phyloP scores from a whole-genome alignment of 805 yeast genomes.

The Phaffomyces antillensis region DNA sequence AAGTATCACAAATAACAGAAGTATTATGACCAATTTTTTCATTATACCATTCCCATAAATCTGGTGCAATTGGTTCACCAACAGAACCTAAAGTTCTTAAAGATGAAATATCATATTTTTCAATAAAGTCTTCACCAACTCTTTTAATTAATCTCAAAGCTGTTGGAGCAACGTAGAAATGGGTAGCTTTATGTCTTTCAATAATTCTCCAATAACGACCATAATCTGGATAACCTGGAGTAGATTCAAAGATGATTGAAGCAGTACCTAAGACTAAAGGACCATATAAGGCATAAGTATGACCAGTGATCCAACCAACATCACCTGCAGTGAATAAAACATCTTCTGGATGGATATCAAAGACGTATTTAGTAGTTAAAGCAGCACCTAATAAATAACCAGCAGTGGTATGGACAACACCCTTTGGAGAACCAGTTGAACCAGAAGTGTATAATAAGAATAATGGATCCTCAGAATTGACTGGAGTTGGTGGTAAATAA shows the following conservation, averaged over 20 bases:
- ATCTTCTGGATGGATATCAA: constrained; percentile 87
- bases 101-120: constrained; percentile 74
- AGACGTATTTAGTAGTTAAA: constrained; percentile 84
- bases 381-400: constrained; percentile 93
- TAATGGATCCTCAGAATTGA: constrained; percentile 88
- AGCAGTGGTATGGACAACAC: constrained; percentile 91
- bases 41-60: constrained; percentile 98
- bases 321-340: constrained; percentile 95
- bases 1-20: constrained; percentile 90
- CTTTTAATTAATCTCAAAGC: constrained; percentile 86
- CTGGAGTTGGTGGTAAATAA: constrained; percentile 82
- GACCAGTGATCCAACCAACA: constrained; percentile 99
- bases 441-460: constrained; percentile 96
- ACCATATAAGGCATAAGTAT: constrained; percentile 91
- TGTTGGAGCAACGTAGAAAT: constrained; percentile 97
- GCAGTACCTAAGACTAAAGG: constrained; percentile 87
- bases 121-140: constrained; percentile 82
- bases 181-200: constrained; percentile 85
- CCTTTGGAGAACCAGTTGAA: constrained; percentile 97
- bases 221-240: constrained; percentile 94
- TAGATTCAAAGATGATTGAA: constrained; percentile 90
- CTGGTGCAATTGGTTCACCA: constrained; percentile 98
- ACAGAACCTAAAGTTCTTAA: constrained; percentile 92
- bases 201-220: constrained; percentile 97
- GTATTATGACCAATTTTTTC: constrained; percentile 84